Evolutionary conservation across 306 rosid genomes (phyloP), one percentile per base, ranked within the genome.

Genomic region (Cucumis cinereus): DNA sequence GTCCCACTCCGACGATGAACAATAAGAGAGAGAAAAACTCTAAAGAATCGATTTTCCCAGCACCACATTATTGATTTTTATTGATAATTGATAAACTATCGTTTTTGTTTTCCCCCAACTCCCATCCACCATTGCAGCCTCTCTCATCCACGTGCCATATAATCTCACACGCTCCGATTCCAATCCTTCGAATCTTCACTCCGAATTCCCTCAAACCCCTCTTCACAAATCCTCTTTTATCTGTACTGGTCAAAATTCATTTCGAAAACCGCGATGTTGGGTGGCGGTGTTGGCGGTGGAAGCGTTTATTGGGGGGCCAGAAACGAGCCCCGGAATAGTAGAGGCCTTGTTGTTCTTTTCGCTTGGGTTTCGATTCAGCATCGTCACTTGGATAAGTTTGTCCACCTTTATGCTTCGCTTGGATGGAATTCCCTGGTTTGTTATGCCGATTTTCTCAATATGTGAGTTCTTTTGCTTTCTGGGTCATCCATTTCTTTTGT

Each of bases 361-460:
- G 83, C 96, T 85, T 94, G 99, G 99, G 88, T 88, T 85, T 94
- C 99, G 66, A 83, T 90, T 84, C 84, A 86, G 6, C 85, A 88
- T 61, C 67, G 81, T 3, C 81, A 81, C 71, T 79, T 92, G 80
- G 69, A 58, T 17, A 87, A 85, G 78, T 86, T 82, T 52, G 90
- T 92, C 16, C 86, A 94, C 60, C 83, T 94, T 74, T 94, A 90
- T 68, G 83, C 91, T 1, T 88, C 96, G 75, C 86, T 92, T 6
- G 86, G 96, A 23, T 94, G 98, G 96, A 89, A 92, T 80, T 89
- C 93, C 22, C 95, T 94, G 43, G 89, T 94, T 70, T 92, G 91
- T 82, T 86, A 85, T 84, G 87, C 98, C 69, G 81, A 92, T 86
- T 92, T 86, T 83, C 86, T 92, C 78, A 85, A 91, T 5, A 94